These are phyloP conservation scores for Cairneyella variabilis DNA, from an alignment of 495 filamentous ascomycete genomes.

Conservation along the genomic window DNA sequence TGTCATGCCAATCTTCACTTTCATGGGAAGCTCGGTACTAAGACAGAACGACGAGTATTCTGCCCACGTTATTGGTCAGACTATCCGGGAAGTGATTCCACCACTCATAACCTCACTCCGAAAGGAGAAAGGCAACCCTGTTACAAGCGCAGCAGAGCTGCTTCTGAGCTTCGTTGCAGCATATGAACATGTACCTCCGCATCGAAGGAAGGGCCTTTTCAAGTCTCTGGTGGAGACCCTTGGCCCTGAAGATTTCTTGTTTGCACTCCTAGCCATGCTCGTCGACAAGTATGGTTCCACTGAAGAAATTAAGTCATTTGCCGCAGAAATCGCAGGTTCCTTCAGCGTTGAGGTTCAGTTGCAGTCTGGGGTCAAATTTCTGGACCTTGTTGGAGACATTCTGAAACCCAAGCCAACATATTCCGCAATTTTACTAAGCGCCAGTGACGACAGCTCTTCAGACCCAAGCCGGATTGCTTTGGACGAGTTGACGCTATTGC, in stretches of 20 bases:
- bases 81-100: slow-evolving; percentile 85
- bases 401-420: slow-evolving; percentile 65
- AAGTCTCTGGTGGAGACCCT: slow-evolving; percentile 75
- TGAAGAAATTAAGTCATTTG: slow-evolving; percentile 47
- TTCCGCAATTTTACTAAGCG: slow-evolving; percentile 63
- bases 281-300: slow-evolving; percentile 61
- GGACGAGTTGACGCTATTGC: slow-evolving; percentile 59
- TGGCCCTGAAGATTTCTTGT: slow-evolving; percentile 77
- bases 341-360: slow-evolving; percentile 66
- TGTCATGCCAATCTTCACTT: slow-evolving; percentile 98
- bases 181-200: slow-evolving; percentile 88
- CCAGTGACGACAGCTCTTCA: slow-evolving; percentile 54
- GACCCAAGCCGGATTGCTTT: slow-evolving; percentile 56
- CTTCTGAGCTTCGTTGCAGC: slow-evolving; percentile 89
- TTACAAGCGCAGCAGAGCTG: slow-evolving; percentile 78
- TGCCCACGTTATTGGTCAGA: slow-evolving; percentile 85
- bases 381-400: slow-evolving; percentile 67
- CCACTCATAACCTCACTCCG: slow-evolving; percentile 83
- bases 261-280: slow-evolving; percentile 67
- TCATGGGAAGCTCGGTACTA: slow-evolving; percentile 86
- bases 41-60: slow-evolving; percentile 93
- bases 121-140: slow-evolving; percentile 68
- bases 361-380: slow-evolving; percentile 63
- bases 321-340: slow-evolving; percentile 46
- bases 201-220: slow-evolving; percentile 78